Evolutionary conservation across 1,139 yeast genomes (phyloP), one percentile per base, ranked within the genome.

Genomic region (Pneumocystis jirovecii): DNA sequence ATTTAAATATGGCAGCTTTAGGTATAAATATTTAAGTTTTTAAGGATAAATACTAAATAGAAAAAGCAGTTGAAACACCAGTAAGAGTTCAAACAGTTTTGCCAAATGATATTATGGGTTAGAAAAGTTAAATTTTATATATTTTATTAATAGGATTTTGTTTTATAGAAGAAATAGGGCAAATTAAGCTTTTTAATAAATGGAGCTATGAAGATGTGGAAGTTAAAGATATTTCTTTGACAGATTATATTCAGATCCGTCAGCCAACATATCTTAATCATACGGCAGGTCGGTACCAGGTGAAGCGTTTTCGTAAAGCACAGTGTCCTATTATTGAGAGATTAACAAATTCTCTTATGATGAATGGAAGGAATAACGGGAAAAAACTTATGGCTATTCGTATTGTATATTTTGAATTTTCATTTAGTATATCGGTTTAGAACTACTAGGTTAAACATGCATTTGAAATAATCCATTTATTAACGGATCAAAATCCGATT

Each of bases 301-400:
- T 90, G 83, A 93, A 93, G 89, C 91, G 98, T 84, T 95, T 95
- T 89, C 91, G 97, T 87, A 95, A 95, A 88, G 95, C 98, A 74
- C 97, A 93, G 86, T 91, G 97, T 84, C 98, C 98, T 78, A 86
- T 95, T 80, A 81, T 95, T 76, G 99, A 95, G 86, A 93, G 99
- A 86, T 86, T 95, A 80, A 91, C 98, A 83, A 93, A 93, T 93
- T 88, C 98, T 72, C 85, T 95, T 79, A 95, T 95, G 98, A 95
- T 95, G 98, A 90, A 95, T 87, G 99, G 99, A 85, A 93, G 98
- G 86, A 95, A 95, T 95, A 95, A 95, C 87, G 99, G 99, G 87
- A 95, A 95, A 87, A 95, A 95, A 85, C 89, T 95, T 82, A 91
- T 93, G 89, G 98, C 99, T 77, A 97, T 93, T 76, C 91, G 97